phyloP scores from a whole-genome alignment of 306 rosid species.

The Sicyos edulis region DNA sequence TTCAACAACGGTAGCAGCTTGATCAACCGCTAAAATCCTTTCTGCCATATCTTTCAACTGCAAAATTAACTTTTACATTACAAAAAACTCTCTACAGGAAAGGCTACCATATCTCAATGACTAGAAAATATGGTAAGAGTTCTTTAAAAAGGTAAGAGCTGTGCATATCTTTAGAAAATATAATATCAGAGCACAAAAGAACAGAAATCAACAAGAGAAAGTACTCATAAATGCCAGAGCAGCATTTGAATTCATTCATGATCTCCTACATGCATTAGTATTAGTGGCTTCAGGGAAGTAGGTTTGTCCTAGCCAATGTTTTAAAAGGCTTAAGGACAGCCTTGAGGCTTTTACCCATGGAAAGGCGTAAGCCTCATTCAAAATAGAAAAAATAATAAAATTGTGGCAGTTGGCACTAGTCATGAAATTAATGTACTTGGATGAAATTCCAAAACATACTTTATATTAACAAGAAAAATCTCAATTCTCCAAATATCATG shows the following conservation, averaged over 20 bases:
- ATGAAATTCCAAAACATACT: no score
- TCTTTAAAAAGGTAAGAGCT: not conserved
- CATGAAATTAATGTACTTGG: no score
- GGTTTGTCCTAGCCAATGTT: not conserved
- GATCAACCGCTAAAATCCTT: conserved; percentile 77
- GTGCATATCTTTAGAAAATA: not conserved
- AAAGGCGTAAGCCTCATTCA: no score
- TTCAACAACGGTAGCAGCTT: conserved; percentile 91
- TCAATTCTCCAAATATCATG: no score
- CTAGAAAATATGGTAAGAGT: not conserved
- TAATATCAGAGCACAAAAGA: not conserved
- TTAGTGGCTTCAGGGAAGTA: not conserved
- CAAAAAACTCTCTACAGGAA: conserved; percentile 25
- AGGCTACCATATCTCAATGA: conserved; percentile 14
- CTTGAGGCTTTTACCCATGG: no score
- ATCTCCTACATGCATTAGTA: not conserved
- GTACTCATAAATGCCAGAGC: not conserved
- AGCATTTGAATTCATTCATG: not conserved
- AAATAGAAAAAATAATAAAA: no score
- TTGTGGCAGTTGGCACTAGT: no score
- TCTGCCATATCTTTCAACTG: conserved; percentile 89
- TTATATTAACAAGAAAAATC: no score
- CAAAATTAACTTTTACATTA: conserved; percentile 25
- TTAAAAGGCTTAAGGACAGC: no score
- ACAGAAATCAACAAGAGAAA: not conserved